Evolutionary conservation across 2,329 filamentous ascomycete species (phyloP).

Genomic region (Alternaria brassicicola): DNA sequence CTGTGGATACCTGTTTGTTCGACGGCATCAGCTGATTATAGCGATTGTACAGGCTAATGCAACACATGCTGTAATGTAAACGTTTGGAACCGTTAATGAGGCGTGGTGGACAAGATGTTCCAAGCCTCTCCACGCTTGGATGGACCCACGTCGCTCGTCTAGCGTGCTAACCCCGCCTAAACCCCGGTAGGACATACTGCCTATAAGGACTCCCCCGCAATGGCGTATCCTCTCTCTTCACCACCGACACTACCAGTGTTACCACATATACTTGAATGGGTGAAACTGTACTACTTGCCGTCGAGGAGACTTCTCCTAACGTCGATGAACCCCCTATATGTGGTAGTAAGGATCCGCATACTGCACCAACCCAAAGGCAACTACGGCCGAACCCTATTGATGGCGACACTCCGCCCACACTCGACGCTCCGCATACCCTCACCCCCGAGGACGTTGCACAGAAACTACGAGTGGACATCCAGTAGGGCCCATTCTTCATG

Average conservation of each 20-base stretch:
- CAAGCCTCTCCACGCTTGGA: constrained; percentile 33
- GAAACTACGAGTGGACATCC: constrained; percentile 44
- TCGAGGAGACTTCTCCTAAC: constrained; percentile 50
- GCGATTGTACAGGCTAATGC: constrained; percentile 1
- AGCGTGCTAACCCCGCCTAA: constrained; percentile 41
- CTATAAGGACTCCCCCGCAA: constrained; percentile 44
- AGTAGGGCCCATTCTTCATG: constrained; percentile 27
- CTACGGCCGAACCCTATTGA: constrained; percentile 28
- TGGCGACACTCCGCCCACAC: constrained; percentile 28
- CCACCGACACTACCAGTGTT: constrained; percentile 42
- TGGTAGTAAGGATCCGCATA: constrained; percentile 44
- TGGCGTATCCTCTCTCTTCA: constrained; percentile 26
- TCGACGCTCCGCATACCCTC: constrained; percentile 46
- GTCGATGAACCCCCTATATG: constrained; percentile 52
- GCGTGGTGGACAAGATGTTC: constrained; percentile 23
- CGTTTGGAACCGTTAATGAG: constrained; percentile 23
- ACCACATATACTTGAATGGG: constrained; percentile 51
- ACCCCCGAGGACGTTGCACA: constrained; percentile 45
- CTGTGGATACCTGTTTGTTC: neutral
- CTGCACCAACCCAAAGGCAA: constrained; percentile 31
- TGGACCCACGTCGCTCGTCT: constrained; percentile 40
- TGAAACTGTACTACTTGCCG: constrained; percentile 48
- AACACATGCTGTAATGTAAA: neutral
- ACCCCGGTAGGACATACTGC: constrained; percentile 25
- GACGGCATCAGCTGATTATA: constrained; percentile 9